Evolutionary conservation across 1,284 basidiomycete species (phyloP), one percentile per base, ranked within the genome.

Genomic region (Ustilago bromivora): DNA sequence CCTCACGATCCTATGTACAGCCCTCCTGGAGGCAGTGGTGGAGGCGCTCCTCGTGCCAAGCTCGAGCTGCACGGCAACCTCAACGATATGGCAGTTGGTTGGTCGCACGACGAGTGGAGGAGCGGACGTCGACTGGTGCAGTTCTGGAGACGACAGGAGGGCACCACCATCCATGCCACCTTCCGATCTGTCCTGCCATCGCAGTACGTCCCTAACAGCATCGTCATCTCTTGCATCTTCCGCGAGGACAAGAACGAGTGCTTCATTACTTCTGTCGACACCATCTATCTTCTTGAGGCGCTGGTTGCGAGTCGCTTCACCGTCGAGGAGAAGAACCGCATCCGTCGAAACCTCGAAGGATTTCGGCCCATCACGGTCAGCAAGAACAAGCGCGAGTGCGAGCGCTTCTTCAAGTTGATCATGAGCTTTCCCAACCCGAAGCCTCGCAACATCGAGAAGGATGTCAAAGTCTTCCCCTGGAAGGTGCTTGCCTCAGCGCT

Each of bases 391-490:
- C 67, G 75, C 65, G 92, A 92, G 7, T 92, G 90, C 72, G 93
- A 94, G 82, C 89, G 90, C 31, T 95, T 98, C 87, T 98, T 98
- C 89, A 92, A 93, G 87, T 90, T 91, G 76, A 95, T 98, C 88
- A 98, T 98, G 96, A 91, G 93, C 65, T 96, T 97, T 84, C 93
- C 94, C 0, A 91, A 93, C 64, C 96, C 96, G 3, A 95, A 94
- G 86, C 96, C 96, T 6, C 89, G 96, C 60, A 96, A 96, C 86
- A 98, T 98, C 73, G 96, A 98, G 87, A 98, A 98, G 89, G 95
- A 97, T 83, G 90, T 98, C 85, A 98, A 98, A 87, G 95, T 98
- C 2, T 98, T 98, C 84, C 91, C 92, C n/a, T 98, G 96, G 96
- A 90, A 90, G 52, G 88, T 91, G 57, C 89, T 98, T 12, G 90